Base-by-base conservation (phyloP, 2,329 filamentous ascomycete genomes). In the Atkinsonella texensis region DNA sequence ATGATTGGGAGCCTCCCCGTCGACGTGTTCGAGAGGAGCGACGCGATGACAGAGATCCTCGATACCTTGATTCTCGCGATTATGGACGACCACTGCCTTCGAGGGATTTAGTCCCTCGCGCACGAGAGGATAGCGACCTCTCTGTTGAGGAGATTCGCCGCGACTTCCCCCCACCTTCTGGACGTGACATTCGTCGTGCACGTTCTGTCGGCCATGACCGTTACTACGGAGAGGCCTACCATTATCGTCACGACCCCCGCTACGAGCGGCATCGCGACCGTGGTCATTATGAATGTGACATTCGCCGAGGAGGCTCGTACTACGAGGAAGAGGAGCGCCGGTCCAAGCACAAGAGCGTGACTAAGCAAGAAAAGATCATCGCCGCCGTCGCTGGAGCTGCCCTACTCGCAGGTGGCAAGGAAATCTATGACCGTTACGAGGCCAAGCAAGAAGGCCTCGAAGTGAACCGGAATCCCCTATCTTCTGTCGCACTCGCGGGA, bases 101-200 rank as follows among this genome's bases (percentile, higher is more conserved):
- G 32, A 74, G 71, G 53, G 79, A 81, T 42, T 70, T 84, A 8
- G 68, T 83, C 12, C 77, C 77, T 38, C 73, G 77, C 28, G 64
- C 72, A 48, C 83, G 85, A 57, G 84, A 90, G 64, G 84, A 89
- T 61, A 89, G 84, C 66, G 83, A 84, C 45, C 71, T 84, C 28
- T 83, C 83, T 2, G 69, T 94, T 63, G 90, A 95, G 69, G 87
- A 94, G 69, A 81, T 94, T 54, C 81, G 81, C 57, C 83, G 89
- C 58, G 87, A 94, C 59, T 95, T 94, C 61, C 87, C 87, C 33
- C 87, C 88, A 7, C 84, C 83, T n/a, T 57, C 58, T 10, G 63
- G 74, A 54, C 65, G 67, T 51, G 77, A 79, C 54, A 62, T 76
- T 39, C 77, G 80, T 58, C 79, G 84, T 53, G 74, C 83, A 58